These are phyloP conservation scores for Kitagawia praeruptora DNA, from an alignment of 129 eudicot genomes.

Conservation along the genomic window DNA sequence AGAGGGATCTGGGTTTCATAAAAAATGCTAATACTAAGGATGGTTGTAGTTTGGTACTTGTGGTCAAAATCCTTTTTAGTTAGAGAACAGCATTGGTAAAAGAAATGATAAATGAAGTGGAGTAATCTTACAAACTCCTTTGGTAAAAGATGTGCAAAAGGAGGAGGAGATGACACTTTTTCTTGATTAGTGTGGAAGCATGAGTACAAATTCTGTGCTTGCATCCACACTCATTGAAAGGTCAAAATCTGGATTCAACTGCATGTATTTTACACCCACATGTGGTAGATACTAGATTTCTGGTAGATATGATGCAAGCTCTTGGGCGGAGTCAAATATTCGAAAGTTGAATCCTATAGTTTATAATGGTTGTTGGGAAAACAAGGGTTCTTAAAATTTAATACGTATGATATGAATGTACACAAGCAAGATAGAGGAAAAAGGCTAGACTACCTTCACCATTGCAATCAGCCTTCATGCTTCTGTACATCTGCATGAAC, in stretches of 20 bases:
- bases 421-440: too few species aligned
- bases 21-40: constrained; percentile 24
- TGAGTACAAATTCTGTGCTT: constrained; percentile 3
- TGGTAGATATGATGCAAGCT: background rate
- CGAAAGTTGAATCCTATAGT: background rate
- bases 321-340: background rate
- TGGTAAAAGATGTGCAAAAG: constrained; percentile 11
- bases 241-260: background rate
- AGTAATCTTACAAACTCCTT: constrained; percentile 5
- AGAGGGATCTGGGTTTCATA: constrained; percentile 10
- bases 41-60: background rate
- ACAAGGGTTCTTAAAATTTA: background rate
- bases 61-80: background rate
- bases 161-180: background rate
- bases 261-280: background rate
- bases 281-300: background rate
- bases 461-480: constrained; percentile 58
- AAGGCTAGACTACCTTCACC: constrained; percentile 39
- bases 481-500: constrained; percentile 74
- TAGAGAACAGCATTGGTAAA: constrained; percentile 13
- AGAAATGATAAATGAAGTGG: constrained; percentile 33
- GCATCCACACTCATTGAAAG: background rate
- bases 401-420: too few species aligned
- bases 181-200: background rate
- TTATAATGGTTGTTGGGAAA: background rate